Conservation (phyloP, 805 yeast genomes). For the Danielia oregonensis region DNA sequence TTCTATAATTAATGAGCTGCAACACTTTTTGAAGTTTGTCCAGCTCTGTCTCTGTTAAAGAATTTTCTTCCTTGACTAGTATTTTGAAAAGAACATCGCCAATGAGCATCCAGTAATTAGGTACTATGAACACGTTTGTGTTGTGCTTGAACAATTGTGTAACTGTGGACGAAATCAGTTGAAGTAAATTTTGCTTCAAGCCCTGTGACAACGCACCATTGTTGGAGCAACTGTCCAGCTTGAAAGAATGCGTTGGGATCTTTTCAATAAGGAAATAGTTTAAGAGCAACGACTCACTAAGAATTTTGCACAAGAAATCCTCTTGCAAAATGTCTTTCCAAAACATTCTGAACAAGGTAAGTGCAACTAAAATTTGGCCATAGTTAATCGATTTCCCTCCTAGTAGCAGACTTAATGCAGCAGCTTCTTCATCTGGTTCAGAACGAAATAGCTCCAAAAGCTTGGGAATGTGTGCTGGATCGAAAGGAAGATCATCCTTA, state of each 20-base stretch:
- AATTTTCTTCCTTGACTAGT: conserved; percentile 17
- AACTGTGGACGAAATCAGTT: conserved; percentile 26
- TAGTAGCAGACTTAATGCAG: conserved; percentile 3
- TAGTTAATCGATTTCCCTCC: conserved; percentile 20
- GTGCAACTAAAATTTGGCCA: conserved; percentile 32
- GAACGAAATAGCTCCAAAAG: conserved; percentile 16
- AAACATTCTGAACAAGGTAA: conserved; percentile 56
- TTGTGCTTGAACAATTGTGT: conserved; percentile 45
- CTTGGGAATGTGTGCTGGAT: conserved; percentile 21
- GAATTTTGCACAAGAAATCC: conserved; percentile 59
- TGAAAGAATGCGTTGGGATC: conserved; percentile 16
- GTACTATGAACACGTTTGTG: conserved; percentile 60
- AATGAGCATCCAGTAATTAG: conserved; percentile 57
- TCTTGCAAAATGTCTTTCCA: conserved; percentile 63
- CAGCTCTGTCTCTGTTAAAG: conserved; percentile 19
- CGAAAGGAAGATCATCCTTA: conserved; percentile 30
- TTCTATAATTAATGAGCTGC: conserved; percentile 60
- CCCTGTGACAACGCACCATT: conserved; percentile 13
- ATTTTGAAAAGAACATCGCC: conserved; percentile 46
- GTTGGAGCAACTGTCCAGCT: conserved; percentile 2
- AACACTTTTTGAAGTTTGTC: conserved; percentile 43
- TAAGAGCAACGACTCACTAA: conserved; percentile 57
- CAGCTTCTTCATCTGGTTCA: conserved; percentile 22
- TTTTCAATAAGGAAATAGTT: conserved; percentile 40
- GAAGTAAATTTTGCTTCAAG: conserved; percentile 26